Percentiles rank a stretch among this genome's conserved stretches.
Evolutionary conservation across 2,329 filamentous ascomycete species (phyloP).

Genomic region (Cladosporium velox): DNA sequence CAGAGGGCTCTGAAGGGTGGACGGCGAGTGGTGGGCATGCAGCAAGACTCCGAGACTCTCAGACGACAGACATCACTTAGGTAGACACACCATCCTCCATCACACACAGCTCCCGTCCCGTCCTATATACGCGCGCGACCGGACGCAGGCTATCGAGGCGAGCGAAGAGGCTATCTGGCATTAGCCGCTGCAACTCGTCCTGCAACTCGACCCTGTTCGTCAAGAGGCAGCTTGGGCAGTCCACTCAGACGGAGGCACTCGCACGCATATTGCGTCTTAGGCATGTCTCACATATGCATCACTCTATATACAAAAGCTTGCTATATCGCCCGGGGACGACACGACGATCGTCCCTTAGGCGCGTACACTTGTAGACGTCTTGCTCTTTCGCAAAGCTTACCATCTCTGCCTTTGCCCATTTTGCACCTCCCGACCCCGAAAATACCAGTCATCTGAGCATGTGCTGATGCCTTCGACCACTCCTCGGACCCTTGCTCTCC

Average conservation of each 20-base stretch:
- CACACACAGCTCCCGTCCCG: constrained; percentile 3
- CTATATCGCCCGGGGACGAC: constrained; percentile 14
- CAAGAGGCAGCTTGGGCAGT: not conserved
- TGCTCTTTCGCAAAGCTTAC: constrained; percentile 9
- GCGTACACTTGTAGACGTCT: constrained; percentile 13
- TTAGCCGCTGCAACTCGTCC: constrained; percentile 13
- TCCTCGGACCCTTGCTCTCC: not conserved
- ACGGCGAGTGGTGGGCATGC: not conserved
- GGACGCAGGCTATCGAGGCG: not conserved
- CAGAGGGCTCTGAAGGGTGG: not conserved
- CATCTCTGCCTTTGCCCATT: constrained; percentile 1
- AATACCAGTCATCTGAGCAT: constrained; percentile 15
- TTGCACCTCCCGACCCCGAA: not conserved
- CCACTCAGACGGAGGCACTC: not conserved
- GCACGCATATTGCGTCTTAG: constrained; percentile 12
- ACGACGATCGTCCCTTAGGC: not conserved
- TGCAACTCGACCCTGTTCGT: constrained; percentile 8
- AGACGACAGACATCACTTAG: constrained; percentile 3
- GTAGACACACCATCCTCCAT: not conserved
- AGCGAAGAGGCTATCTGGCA: constrained; percentile 16
- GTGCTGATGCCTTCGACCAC: not conserved
- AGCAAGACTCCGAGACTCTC: not conserved
- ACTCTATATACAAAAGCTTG: constrained; percentile 20
- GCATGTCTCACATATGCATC: constrained; percentile 21
- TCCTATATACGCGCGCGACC: constrained; percentile 17